Conservation (phyloP, 495 filamentous ascomycete species). For the Penicillium verhagenii region DNA sequence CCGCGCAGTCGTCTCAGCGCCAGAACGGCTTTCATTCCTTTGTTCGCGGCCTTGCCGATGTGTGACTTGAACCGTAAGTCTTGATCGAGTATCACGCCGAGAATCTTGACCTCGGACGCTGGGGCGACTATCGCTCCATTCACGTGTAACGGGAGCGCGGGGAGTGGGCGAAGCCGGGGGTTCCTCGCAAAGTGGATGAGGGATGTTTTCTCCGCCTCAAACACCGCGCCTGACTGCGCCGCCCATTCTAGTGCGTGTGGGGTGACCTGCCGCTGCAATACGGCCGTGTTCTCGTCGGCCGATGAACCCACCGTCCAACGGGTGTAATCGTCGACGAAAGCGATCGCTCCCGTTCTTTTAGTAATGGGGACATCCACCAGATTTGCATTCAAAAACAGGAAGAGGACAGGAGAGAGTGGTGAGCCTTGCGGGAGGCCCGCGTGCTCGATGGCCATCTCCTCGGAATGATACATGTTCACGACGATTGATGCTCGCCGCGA, state of each 20-base stretch:
- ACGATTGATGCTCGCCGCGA: conserved; percentile 16
- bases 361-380: conserved; percentile 22
- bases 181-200: conserved; percentile 2
- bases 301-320: neutral
- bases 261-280: neutral
- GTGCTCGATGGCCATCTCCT: conserved; percentile 10
- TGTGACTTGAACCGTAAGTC: neutral
- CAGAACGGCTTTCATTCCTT: neutral
- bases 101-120: neutral
- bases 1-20: neutral
- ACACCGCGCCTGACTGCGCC: neutral
- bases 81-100: conserved; percentile 1
- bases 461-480: conserved; percentile 15
- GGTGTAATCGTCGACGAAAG: conserved; percentile 17
- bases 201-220: conserved; percentile 1
- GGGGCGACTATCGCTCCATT: conserved; percentile 2
- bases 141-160: neutral
- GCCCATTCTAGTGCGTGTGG: neutral
- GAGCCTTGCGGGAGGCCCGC: conserved; percentile 30
- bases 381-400: conserved; percentile 30
- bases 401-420: conserved; percentile 31
- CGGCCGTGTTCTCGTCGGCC: neutral
- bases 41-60: conserved; percentile 1
- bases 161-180: neutral
- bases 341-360: conserved; percentile 9